A percentile compares a stretch with the other conserved stretches of the same genome.
phyloP scores from a whole-genome alignment of 768 basidiomycete species.

The Podaxis sp. region DNA sequence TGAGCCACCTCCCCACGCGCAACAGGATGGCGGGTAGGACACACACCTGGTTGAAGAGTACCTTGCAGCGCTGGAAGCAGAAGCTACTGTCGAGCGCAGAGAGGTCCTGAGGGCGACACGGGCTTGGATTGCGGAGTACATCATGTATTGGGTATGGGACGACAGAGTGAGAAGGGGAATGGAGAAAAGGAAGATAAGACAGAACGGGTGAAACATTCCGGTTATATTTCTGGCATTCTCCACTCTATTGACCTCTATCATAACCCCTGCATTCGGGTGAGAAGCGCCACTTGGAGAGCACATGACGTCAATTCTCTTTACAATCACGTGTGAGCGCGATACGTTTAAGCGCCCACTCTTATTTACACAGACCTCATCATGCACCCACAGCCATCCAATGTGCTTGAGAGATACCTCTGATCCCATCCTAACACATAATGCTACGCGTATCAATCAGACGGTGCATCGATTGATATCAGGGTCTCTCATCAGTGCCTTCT shows the following conservation, averaged over 20 bases:
- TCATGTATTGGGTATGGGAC: background rate
- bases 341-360: background rate
- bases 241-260: background rate
- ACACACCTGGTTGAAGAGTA: conserved; percentile 4
- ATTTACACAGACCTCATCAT: background rate
- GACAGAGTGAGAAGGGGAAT: background rate
- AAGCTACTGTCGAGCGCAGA: background rate
- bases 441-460: background rate
- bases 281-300: background rate
- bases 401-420: background rate
- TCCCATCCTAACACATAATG: background rate
- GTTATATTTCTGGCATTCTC: conserved; percentile 8
- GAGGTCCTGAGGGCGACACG: background rate
- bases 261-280: background rate
- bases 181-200: background rate
- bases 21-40: background rate
- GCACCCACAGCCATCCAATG: background rate
- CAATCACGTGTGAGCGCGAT: background rate
- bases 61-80: background rate
- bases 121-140: conserved; percentile 1
- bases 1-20: background rate
- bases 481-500: background rate
- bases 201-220: conserved; percentile 1
- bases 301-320: conserved; percentile 6
- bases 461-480: background rate